These are phyloP conservation scores for Capsicum pubescens DNA, from an alignment of 257 asterid species.

Conservation along the genomic window DNA sequence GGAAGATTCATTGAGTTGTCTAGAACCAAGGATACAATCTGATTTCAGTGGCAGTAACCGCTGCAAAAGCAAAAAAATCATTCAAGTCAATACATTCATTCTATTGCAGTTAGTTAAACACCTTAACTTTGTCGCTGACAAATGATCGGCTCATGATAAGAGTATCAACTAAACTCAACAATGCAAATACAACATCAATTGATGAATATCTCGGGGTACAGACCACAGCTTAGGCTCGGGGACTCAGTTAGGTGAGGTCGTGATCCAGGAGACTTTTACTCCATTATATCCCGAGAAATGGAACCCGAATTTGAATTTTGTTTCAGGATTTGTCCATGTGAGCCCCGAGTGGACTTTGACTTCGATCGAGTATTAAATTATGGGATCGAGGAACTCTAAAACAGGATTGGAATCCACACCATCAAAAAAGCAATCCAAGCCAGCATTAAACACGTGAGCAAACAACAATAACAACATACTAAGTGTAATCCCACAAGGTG, in stretches of 20 bases:
- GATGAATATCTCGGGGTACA: not conserved
- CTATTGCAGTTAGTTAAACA: not conserved
- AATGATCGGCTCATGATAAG: conserved; percentile 15
- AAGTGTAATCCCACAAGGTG: no score
- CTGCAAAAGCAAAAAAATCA: not conserved
- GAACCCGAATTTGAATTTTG: not conserved
- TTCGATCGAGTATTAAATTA: no score
- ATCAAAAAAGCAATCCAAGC: no score
- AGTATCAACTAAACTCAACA: not conserved
- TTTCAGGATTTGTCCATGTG: not conserved
- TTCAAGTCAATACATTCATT: not conserved
- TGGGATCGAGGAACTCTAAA: no score
- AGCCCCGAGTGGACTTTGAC: no score
- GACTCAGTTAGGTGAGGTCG: not conserved
- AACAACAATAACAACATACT: no score
- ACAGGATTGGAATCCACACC: no score
- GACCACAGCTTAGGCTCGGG: not conserved
- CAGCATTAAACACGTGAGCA: no score
- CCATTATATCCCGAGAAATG: not conserved
- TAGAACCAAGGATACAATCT: not conserved
- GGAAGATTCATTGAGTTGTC: not conserved
- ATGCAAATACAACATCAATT: not conserved
- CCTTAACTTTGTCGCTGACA: not conserved
- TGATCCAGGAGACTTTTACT: not conserved
- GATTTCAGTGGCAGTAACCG: not conserved